These are phyloP conservation scores for Fusarium torulosum DNA, from an alignment of 2,329 filamentous ascomycete species.

Conservation along the genomic window DNA sequence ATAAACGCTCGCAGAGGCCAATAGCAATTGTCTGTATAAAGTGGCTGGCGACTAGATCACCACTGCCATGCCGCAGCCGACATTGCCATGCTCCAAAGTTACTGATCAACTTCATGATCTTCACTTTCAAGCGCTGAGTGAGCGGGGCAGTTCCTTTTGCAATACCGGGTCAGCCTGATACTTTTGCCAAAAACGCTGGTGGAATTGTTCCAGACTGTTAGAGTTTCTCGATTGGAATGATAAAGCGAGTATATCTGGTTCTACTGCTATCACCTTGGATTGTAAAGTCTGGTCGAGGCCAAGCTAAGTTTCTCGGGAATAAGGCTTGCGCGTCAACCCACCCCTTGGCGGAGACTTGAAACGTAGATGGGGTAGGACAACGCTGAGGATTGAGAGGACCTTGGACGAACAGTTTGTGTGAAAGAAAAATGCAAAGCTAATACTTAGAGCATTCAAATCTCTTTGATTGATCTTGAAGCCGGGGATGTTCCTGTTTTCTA, in stretches of 20 bases:
- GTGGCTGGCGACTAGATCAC: slow-evolving; percentile 21
- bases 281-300: background rate
- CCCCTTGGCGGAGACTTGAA: slow-evolving; percentile 26
- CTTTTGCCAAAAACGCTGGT: slow-evolving; percentile 11
- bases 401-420: no score
- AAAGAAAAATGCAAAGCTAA: no score
- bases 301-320: slow-evolving; percentile 31
- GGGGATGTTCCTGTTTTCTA: background rate
- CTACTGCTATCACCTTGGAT: slow-evolving; percentile 1
- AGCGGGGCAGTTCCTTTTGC: slow-evolving; percentile 5
- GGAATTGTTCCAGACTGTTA: slow-evolving; percentile 18
- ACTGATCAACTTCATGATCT: slow-evolving; percentile 43
- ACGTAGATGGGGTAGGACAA: slow-evolving; percentile 7
- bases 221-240: slow-evolving; percentile 9
- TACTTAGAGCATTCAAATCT: background rate
- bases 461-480: background rate
- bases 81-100: slow-evolving; percentile 33
- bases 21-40: slow-evolving; percentile 2
- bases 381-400: no score
- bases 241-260: background rate
- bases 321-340: slow-evolving; percentile 32
- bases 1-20: slow-evolving; percentile 7
- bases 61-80: slow-evolving; percentile 25
- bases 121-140: slow-evolving; percentile 21
- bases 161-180: slow-evolving; percentile 2